Base-by-base conservation (phyloP, 2,329 filamentous ascomycete species). In the Penicillium sp. region DNA sequence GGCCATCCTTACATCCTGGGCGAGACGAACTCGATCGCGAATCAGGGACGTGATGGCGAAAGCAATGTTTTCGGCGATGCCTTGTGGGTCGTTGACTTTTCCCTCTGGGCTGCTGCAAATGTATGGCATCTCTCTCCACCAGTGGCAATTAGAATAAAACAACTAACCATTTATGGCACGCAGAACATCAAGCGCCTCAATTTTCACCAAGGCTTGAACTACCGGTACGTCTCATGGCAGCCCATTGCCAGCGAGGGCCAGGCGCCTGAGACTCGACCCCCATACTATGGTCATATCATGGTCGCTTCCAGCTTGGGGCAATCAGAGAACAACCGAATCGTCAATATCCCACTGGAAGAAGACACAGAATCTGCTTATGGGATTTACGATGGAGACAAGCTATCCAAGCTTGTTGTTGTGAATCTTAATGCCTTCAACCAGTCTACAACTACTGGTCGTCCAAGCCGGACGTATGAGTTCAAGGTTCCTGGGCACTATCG, bases 191-290 rank as follows among this genome's bases (percentile, higher is more conserved):
- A 60, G 11, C 61, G 61, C 7, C 49, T 65, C 9, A 46, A 66
- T 19, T 62, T 65, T 5, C 61, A 66, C 42, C 61, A 64, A 55
- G 64, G 62, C 14, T 44, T 57, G 1, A 52, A 63, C 48, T 66
- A 65, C 37, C 57, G 62, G 16, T 65, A 65, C n/a, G 55, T 55
- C 8, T 65, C 61, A 2, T 65, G 62, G 62, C 59, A 66, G 21
- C 59, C 64, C 4, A 58, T 66, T 9, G 6, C 39, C 10, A 61
- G 51, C 27, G 57, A 64, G 14, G 57, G 54, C 3, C 3, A 53
- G 4, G 23, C 49, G 1, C 59, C 55, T 25, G 50, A 52, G 14
- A 65, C 64, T 2, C 33, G 54, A 11, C 50, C 63, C 11, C 64
- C 57, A 14, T 62, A 62, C 35, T 64, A 64, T 23, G 59, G 61